Conservation (phyloP, 2,329 filamentous ascomycete species). For the Bertia moriformis region DNA sequence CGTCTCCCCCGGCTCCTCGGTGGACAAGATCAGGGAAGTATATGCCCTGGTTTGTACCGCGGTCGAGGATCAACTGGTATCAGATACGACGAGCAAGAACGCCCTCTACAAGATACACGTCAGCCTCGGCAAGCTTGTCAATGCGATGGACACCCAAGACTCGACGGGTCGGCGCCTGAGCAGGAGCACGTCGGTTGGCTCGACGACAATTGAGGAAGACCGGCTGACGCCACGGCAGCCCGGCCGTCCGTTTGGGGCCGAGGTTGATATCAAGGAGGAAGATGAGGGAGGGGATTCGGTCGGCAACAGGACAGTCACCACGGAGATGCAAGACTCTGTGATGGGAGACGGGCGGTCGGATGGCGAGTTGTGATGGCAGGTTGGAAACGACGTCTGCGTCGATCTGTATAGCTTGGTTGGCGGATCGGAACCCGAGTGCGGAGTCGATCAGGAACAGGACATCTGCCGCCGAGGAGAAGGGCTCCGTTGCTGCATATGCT, state of each 20-base stretch:
- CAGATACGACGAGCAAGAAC: slow-evolving; percentile 47
- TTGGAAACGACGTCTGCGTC: too few species aligned
- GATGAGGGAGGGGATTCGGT: slow-evolving; percentile 21
- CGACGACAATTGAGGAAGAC: slow-evolving; percentile 3
- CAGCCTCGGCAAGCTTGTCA: slow-evolving; percentile 52
- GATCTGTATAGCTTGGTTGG: too few species aligned
- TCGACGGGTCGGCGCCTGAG: slow-evolving; percentile 4
- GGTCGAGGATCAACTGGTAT: slow-evolving; percentile 44
- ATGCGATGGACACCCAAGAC: slow-evolving; percentile 27
- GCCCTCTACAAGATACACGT: slow-evolving; percentile 57
- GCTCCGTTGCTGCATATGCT: too few species aligned
- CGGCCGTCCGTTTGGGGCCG: slow-evolving; percentile 17
- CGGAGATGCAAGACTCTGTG: slow-evolving; percentile 13
- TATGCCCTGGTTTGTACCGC: slow-evolving; percentile 45
- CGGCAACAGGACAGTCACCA: slow-evolving; percentile 9
- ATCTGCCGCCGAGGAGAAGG: too few species aligned
- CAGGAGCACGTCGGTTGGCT: slow-evolving; percentile 8
- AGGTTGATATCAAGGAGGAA: slow-evolving; percentile 32
- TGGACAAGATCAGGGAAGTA: slow-evolving; percentile 39
- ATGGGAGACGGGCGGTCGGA: slow-evolving; percentile 7
- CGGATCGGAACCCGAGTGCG: too few species aligned
- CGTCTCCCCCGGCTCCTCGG: slow-evolving; percentile 52
- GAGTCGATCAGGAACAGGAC: too few species aligned
- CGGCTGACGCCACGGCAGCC: slow-evolving; percentile 11
- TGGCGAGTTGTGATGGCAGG: slow-evolving; percentile 1